Percentiles rank a stretch among this genome's conserved stretches.
Evolutionary conservation across 1,284 basidiomycete species (phyloP).

Genomic region (Boletellus dicymbophilus): DNA sequence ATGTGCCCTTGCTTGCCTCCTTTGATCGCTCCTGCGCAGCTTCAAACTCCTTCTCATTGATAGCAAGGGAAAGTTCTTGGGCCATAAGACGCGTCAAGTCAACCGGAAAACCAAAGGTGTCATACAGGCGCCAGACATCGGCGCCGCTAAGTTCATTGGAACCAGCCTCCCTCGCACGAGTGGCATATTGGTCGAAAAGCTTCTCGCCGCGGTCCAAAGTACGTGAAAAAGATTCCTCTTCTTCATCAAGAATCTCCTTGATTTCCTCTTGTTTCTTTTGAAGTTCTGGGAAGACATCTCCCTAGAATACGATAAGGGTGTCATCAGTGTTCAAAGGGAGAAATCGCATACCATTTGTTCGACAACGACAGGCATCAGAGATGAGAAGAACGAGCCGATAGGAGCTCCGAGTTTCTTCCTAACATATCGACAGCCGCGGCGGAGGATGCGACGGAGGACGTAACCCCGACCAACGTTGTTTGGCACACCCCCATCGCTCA

Average conservation of each 20-base stretch:
- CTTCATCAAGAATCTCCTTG: conserved; percentile 96
- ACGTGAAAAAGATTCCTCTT: conserved; percentile 95
- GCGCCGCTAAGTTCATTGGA: conserved; percentile 78
- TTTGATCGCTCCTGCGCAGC: conserved; percentile 87
- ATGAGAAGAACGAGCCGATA: conserved; percentile 96
- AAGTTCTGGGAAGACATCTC: conserved; percentile 92
- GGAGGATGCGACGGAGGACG: conserved; percentile 89
- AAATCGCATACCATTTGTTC: conserved; percentile 75
- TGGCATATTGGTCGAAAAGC: conserved; percentile 91
- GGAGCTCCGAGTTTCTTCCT: conserved; percentile 94
- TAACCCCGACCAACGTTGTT: conserved; percentile 97
- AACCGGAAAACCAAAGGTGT: conserved; percentile 98
- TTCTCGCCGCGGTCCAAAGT: conserved; percentile 97
- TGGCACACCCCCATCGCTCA: conserved; percentile 95
- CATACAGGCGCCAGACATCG: conserved; percentile 97
- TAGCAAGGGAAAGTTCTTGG: conserved; percentile 84
- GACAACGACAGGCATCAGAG: conserved; percentile 86
- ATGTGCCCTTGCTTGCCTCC: conserved; percentile 85
- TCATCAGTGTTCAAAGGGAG: background rate
- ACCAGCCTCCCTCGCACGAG: conserved; percentile 66
- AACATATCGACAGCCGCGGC: conserved; percentile 92
- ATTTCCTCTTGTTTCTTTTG: conserved; percentile 83
- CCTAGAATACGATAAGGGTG: conserved; percentile 46
- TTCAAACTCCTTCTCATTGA: conserved; percentile 92
- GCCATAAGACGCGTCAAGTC: conserved; percentile 98